Base-by-base conservation (phyloP, 805 yeast genomes). In the Metschnikowia orientalis region DNA sequence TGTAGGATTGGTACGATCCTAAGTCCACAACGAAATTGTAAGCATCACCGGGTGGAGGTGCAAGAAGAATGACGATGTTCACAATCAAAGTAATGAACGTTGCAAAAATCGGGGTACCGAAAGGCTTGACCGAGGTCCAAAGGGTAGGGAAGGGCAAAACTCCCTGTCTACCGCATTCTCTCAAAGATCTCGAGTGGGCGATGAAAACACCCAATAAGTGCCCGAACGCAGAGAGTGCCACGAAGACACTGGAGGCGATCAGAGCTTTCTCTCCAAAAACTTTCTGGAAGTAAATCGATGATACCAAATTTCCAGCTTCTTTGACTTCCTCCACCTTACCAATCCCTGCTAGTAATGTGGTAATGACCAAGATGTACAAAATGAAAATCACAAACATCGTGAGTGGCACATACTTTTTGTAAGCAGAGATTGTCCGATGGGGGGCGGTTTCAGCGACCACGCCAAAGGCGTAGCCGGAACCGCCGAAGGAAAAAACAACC, bases 401-500 rank as follows among this genome's bases (percentile, higher is more conserved):
- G 2, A 40, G 26, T n/a, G 68, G 68, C 16, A 61, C 53, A 26
- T 52, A 52, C 22, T 23, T 38, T 22, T 49, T 47, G 42, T 49
- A 54, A 29, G 55, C 45, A 26, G 47, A 53, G 32, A 52, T 50
- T 18, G 56, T 47, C 42, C 52, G 41, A 38, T 42, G 45, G 10
- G 55, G 56, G 31, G 44, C 37, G 6, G 58, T 42, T 34, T 57
- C 62, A 6, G 60, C 62, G 6, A 48, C 59, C 19, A 67, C 57
- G 8, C 55, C 57, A 42, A 68, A 59, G 0, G 65, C 64, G 45
- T 68, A 68, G 7, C 45, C 44, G 12, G 60, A 45, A 23, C 73
- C 73, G 32, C 68, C 59, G 37, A 61, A 69, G 1, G 73, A 55
- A 30, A 68, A 69, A 3, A 68, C 53, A 25, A 64, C 70, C 56